These are phyloP conservation scores for Lentinula novae-zelandiae DNA, from an alignment of 1,284 basidiomycete species.

Conservation along the genomic window DNA sequence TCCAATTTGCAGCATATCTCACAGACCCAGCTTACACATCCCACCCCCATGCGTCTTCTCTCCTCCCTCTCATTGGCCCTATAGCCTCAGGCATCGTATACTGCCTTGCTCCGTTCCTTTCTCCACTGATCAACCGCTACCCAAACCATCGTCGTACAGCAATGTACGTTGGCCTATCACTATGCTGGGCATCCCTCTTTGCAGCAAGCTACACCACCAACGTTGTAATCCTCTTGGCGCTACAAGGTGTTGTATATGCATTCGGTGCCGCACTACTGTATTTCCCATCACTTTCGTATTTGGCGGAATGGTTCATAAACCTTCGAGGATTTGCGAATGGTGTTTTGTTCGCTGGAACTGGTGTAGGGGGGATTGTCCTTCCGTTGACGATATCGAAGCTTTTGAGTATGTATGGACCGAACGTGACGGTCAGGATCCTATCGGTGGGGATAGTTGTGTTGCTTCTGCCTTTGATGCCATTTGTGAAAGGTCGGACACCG, in stretches of 20 bases:
- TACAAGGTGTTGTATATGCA: slow-evolving; percentile 37
- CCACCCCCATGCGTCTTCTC: slow-evolving; percentile 3
- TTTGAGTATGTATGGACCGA: slow-evolving; percentile 23
- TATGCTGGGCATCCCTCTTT: slow-evolving; percentile 29
- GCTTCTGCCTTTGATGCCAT: slow-evolving; percentile 25
- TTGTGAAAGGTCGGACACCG: slow-evolving; percentile 32
- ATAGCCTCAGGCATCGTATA: slow-evolving; percentile 12
- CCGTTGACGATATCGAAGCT: slow-evolving; percentile 29
- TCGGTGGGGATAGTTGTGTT: slow-evolving; percentile 21
- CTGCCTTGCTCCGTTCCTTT: slow-evolving; percentile 28
- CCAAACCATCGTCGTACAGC: slow-evolving; percentile 25
- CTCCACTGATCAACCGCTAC: slow-evolving; percentile 26
- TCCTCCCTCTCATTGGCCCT: slow-evolving; percentile 13
- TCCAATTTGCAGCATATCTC: slow-evolving; percentile 17
- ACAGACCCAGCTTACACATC: background rate
- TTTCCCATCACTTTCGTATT: slow-evolving; percentile 30
- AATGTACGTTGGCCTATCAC: slow-evolving; percentile 27
- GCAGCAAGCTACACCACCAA: slow-evolving; percentile 31
- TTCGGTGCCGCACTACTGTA: slow-evolving; percentile 36
- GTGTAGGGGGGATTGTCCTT: slow-evolving; percentile 31
- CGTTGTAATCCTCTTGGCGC: slow-evolving; percentile 29
- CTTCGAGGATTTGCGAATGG: slow-evolving; percentile 40
- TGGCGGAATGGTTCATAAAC: slow-evolving; percentile 41
- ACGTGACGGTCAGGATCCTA: slow-evolving; percentile 24
- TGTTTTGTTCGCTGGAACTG: slow-evolving; percentile 36